phyloP scores from a whole-genome alignment of 306 rosid genomes.

The Luffa aegyptiaca region DNA sequence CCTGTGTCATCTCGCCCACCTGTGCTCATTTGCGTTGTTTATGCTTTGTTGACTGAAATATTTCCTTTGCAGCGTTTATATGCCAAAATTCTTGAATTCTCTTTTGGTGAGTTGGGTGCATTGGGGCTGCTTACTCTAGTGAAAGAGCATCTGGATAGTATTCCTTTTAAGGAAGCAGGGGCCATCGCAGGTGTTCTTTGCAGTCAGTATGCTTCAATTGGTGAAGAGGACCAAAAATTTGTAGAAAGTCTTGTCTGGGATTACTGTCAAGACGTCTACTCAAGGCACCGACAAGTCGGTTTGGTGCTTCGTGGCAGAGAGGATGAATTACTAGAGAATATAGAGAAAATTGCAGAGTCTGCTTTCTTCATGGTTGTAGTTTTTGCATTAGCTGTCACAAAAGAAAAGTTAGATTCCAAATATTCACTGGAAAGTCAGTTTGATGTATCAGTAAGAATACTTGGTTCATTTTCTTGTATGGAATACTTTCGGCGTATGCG shows the following conservation, averaged over 20 bases:
- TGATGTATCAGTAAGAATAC: conserved; percentile 47
- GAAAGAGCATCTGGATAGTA: conserved; percentile 46
- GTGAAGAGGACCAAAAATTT: conserved; percentile 37
- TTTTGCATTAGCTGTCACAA: conserved; percentile 71
- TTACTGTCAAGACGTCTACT: conserved; percentile 52
- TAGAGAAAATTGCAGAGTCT: conserved; percentile 79
- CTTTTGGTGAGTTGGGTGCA: conserved; percentile 15
- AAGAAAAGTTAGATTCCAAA: conserved; percentile 49
- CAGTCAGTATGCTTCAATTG: conserved; percentile 54
- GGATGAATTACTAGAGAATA: conserved; percentile 35
- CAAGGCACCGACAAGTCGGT: conserved; percentile 47
- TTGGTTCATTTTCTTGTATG: conserved; percentile 71
- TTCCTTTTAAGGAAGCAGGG: conserved; percentile 79
- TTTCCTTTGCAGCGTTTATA: conserved; percentile 60
- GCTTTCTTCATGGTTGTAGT: conserved; percentile 86
- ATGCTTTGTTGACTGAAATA: conserved; percentile 56
- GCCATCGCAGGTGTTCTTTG: conserved; percentile 60
- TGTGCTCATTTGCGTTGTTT: conserved; percentile 45
- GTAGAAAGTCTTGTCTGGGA: conserved; percentile 77
- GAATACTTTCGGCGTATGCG: conserved; percentile 90
- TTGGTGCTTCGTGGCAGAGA: conserved; percentile 41
- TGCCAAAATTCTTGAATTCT: conserved; percentile 24
- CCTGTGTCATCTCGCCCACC: conserved; percentile 43
- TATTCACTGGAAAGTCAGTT: conserved; percentile 37
- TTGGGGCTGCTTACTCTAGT: conserved; percentile 32